A percentile compares a stretch with the other conserved stretches of the same genome.
Conservation (phyloP, 139 green algal genomes). For the Zygnema circumcarinatum region DNA sequence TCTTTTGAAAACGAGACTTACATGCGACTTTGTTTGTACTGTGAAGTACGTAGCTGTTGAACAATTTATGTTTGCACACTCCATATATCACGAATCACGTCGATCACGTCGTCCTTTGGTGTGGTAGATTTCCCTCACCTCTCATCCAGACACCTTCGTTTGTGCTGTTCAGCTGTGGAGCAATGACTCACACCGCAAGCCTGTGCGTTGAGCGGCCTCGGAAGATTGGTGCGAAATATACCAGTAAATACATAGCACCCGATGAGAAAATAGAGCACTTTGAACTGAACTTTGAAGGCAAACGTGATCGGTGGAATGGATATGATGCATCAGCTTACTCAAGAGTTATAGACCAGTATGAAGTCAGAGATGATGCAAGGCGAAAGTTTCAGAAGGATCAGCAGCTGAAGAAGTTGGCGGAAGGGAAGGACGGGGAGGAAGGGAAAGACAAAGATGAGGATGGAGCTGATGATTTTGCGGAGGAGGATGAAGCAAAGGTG, state of each 20-base stretch:
- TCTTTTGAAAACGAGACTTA: too few species aligned
- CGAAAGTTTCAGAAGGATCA: slow-evolving; percentile 69
- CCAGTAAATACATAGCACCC: slow-evolving; percentile 84
- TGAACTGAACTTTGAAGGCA: slow-evolving; percentile 85
- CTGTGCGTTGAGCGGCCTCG: slow-evolving; percentile 95
- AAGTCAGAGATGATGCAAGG: slow-evolving; percentile 75
- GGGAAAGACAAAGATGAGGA: slow-evolving; percentile 76
- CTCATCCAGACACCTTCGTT: too few species aligned
- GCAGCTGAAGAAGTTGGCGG: slow-evolving; percentile 69
- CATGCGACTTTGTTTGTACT: too few species aligned
- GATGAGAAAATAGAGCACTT: slow-evolving; percentile 95
- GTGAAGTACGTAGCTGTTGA: too few species aligned
- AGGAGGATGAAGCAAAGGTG: slow-evolving; percentile 90
- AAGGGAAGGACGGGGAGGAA: slow-evolving; percentile 21
- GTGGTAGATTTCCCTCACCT: too few species aligned
- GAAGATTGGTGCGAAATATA: slow-evolving; percentile 83
- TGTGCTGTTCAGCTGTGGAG: slow-evolving; percentile 93
- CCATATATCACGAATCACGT: too few species aligned
- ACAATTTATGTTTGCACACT: too few species aligned
- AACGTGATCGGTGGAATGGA: slow-evolving; percentile 94
- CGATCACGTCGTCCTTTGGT: too few species aligned
- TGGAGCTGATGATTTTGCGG: slow-evolving; percentile 76
- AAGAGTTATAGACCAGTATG: slow-evolving; percentile 77
- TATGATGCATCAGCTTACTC: slow-evolving; percentile 77
- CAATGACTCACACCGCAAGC: slow-evolving; percentile 94